phyloP scores from a whole-genome alignment of 495 filamentous ascomycete genomes.

The Hyaloscypha bicolor region DNA sequence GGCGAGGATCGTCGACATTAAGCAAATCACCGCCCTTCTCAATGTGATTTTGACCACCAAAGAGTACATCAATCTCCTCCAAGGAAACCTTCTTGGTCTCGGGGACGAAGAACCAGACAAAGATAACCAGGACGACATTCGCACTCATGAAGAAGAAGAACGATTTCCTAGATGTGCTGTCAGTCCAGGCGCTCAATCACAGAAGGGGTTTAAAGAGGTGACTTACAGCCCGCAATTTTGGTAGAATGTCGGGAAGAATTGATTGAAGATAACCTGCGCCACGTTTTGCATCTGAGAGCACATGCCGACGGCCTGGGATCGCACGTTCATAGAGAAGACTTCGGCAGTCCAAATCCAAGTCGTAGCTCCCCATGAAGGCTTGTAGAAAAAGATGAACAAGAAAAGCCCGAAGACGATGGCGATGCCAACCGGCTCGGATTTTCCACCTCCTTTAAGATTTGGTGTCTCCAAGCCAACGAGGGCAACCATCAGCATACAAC shows the following conservation, averaged over 20 bases:
- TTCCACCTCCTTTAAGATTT: slow-evolving; percentile 44
- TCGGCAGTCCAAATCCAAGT: slow-evolving; percentile 71
- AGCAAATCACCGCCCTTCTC: slow-evolving; percentile 23
- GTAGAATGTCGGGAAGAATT: slow-evolving; percentile 69
- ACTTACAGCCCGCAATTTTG: slow-evolving; percentile 52
- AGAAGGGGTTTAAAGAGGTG: slow-evolving; percentile 51
- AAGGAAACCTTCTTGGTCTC: slow-evolving; percentile 68
- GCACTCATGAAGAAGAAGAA: slow-evolving; percentile 65
- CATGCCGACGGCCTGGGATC: slow-evolving; percentile 70
- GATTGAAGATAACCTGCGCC: slow-evolving; percentile 64
- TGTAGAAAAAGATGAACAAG: slow-evolving; percentile 70
- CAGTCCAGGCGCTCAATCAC: slow-evolving; percentile 34
- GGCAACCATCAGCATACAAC: slow-evolving; percentile 60
- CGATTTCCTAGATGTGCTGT: slow-evolving; percentile 5
- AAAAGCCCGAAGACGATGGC: slow-evolving; percentile 64
- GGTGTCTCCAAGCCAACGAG: slow-evolving; percentile 61
- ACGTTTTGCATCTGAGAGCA: slow-evolving; percentile 68
- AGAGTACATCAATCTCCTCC: slow-evolving; percentile 68
- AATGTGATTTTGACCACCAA: slow-evolving; percentile 48
- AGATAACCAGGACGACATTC: slow-evolving; percentile 66
- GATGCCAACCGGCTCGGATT: slow-evolving; percentile 60
- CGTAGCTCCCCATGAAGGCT: slow-evolving; percentile 68
- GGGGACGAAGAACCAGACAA: slow-evolving; percentile 72
- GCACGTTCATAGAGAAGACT: slow-evolving; percentile 67
- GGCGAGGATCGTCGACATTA: slow-evolving; percentile 18